A percentile compares a stretch with the other conserved stretches of the same genome.
These are phyloP conservation scores for Aspergillus indologenus DNA, from an alignment of 495 filamentous ascomycete genomes.

Conservation along the genomic window DNA sequence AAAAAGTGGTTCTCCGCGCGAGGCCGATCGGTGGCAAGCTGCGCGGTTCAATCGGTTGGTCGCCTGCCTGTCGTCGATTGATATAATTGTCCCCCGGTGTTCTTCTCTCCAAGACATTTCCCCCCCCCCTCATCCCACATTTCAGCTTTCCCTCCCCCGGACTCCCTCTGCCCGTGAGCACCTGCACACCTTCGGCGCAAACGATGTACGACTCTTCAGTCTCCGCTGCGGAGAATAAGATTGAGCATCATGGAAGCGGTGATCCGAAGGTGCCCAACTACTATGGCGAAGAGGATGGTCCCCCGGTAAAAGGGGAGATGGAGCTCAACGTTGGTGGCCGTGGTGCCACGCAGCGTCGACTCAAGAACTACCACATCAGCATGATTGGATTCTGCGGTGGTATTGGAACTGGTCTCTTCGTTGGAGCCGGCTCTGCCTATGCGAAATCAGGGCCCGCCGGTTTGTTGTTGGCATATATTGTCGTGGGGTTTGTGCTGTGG, in stretches of 20 bases:
- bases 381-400: slow-evolving; percentile 43
- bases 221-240: slow-evolving; percentile 1
- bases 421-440: slow-evolving; percentile 69
- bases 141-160: not conserved
- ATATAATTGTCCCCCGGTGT: not conserved
- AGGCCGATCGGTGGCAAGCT: slow-evolving; percentile 5
- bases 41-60: not conserved
- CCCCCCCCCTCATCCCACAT: not conserved
- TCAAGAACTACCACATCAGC: slow-evolving; percentile 38
- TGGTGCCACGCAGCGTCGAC: slow-evolving; percentile 33
- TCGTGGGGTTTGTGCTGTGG: slow-evolving; percentile 66
- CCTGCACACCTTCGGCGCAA: not conserved
- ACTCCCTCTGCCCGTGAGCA: not conserved
- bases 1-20: slow-evolving; percentile 1
- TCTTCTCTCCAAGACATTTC: not conserved
- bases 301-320: slow-evolving; percentile 27
- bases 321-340: slow-evolving; percentile 39
- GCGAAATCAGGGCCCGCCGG: slow-evolving; percentile 64
- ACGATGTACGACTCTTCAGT: slow-evolving; percentile 2
- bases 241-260: not conserved
- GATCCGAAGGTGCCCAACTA: slow-evolving; percentile 8
- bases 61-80: not conserved
- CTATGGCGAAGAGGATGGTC: slow-evolving; percentile 19
- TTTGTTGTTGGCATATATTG: slow-evolving; percentile 65
- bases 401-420: slow-evolving; percentile 68